Percentiles rank a stretch among this genome's conserved stretches.
Evolutionary conservation across 257 asterid species (phyloP).

Genomic region (Salvia hispanica): DNA sequence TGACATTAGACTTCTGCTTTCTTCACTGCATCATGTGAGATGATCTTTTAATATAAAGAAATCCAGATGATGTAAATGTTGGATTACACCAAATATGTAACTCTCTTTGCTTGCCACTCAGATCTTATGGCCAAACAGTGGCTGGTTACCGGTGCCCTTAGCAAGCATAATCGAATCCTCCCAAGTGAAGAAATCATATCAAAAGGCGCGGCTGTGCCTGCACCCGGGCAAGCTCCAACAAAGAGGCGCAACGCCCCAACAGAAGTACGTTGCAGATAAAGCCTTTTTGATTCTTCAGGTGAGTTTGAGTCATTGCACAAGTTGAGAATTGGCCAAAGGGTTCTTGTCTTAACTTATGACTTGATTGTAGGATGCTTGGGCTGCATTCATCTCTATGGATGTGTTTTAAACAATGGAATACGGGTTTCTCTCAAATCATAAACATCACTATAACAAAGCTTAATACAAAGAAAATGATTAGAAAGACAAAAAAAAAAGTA

Average conservation of each 20-base stretch:
- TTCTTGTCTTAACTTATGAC: conserved; percentile 3
- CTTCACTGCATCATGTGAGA: conserved; percentile 75
- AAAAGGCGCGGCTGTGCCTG: conserved; percentile 70
- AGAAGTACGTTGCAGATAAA: conserved; percentile 64
- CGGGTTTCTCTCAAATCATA: not conserved
- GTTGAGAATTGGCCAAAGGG: too few species aligned
- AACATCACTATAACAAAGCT: too few species aligned
- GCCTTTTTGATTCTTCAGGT: conserved; percentile 74
- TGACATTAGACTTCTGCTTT: conserved; percentile 66
- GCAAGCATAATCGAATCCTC: conserved; percentile 47
- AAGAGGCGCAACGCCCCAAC: conserved; percentile 65
- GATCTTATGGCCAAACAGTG: conserved; percentile 70
- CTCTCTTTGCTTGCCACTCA: conserved; percentile 30
- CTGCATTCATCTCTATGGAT: conserved; percentile 54
- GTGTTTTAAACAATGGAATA: conserved; percentile 25
- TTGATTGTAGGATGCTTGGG: conserved; percentile 69
- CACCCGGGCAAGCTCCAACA: conserved; percentile 90
- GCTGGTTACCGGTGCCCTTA: conserved; percentile 57
- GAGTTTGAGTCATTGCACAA: not conserved
- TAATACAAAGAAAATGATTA: too few species aligned
- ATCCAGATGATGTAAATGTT: not conserved
- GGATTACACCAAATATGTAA: not conserved
- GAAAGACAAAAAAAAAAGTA: not conserved
- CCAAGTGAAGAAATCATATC: conserved; percentile 74
- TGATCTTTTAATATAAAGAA: not conserved